Percentiles rank a stretch among this genome's conserved stretches.
Conservation (phyloP, 352 stramenopile genomes). For the Pythium pectinolyticum region DNA sequence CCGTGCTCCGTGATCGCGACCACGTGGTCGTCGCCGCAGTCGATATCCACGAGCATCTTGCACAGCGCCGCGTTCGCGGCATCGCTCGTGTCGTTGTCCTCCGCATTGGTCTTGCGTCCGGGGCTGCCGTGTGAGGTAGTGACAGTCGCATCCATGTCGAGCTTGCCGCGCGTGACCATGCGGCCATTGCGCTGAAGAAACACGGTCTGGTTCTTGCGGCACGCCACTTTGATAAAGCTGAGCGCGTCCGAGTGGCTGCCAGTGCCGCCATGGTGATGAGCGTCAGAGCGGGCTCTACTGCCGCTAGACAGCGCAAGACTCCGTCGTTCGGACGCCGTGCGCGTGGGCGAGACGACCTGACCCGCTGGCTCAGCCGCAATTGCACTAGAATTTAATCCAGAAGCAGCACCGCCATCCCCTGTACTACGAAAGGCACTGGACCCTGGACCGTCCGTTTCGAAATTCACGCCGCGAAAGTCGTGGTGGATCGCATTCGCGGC, state of each 20-base stretch:
- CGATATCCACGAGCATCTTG: conserved; percentile 58
- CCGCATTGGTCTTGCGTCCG: background rate
- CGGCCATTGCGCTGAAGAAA: conserved; percentile 49
- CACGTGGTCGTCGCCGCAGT: conserved; percentile 58
- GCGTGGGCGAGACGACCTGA: too few species aligned
- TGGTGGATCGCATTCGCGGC: conserved; percentile 23
- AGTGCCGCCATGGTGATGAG: background rate
- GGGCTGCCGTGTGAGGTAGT: background rate
- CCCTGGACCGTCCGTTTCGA: conserved; percentile 8
- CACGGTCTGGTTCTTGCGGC: conserved; percentile 41
- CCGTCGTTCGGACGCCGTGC: too few species aligned
- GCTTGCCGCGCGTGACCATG: conserved; percentile 36
- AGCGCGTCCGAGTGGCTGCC: conserved; percentile 19
- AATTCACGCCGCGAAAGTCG: conserved; percentile 44
- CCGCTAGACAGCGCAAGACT: too few species aligned
- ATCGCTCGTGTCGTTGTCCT: conserved; percentile 11
- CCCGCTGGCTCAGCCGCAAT: too few species aligned
- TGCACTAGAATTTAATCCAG: too few species aligned
- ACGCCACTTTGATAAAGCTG: conserved; percentile 42
- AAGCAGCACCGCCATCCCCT: background rate
- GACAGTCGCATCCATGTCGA: conserved; percentile 6
- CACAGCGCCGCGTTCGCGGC: conserved; percentile 41
- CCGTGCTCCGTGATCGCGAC: conserved; percentile 70
- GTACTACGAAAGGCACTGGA: background rate
- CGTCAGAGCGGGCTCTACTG: background rate